Evolutionary conservation across 2,329 filamentous ascomycete species (phyloP).

Genomic region (Fusarium pseudonygamai): DNA sequence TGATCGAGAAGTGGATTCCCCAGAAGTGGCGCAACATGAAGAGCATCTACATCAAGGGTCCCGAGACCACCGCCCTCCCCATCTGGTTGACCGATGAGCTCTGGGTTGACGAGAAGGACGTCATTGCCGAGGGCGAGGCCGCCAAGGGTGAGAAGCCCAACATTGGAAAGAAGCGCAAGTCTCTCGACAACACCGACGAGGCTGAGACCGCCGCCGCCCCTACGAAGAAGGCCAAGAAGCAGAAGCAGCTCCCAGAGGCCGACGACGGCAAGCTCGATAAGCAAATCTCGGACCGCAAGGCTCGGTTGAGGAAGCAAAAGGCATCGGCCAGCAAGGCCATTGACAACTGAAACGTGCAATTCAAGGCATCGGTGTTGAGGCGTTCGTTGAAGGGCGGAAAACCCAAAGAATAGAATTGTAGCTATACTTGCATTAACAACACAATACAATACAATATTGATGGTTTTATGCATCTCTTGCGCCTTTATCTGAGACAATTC

Average conservation of each 20-base stretch:
- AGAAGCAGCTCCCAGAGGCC: conserved; percentile 52
- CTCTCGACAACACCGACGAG: conserved; percentile 54
- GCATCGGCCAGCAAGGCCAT: conserved; percentile 62
- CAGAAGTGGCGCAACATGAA: conserved; percentile 89
- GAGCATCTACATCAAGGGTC: conserved; percentile 88
- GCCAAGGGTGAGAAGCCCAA: conserved; percentile 61
- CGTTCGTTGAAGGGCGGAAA: conserved; percentile 46
- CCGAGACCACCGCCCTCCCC: conserved; percentile 87
- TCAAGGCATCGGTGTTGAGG: conserved; percentile 48
- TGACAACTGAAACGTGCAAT: conserved; percentile 51
- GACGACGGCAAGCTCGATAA: conserved; percentile 64
- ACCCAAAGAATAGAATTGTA: conserved; percentile 34
- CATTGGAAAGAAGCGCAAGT: conserved; percentile 72
- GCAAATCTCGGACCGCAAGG: conserved; percentile 69
- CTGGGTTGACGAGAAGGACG: conserved; percentile 81
- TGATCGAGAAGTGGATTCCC: conserved; percentile 83
- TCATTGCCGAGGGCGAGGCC: conserved; percentile 70
- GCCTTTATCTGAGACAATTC: background rate
- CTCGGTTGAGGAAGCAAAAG: conserved; percentile 68
- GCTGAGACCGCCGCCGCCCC: conserved; percentile 52
- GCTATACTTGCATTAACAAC: conserved; percentile 34
- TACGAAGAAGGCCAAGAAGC: conserved; percentile 52
- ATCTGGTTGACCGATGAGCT: conserved; percentile 94
- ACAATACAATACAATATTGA: conserved; percentile 31
- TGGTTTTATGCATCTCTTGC: conserved; percentile 31